Evolutionary conservation across 352 stramenopile species (phyloP).

Genomic region (Phytopythium delawarense): DNA sequence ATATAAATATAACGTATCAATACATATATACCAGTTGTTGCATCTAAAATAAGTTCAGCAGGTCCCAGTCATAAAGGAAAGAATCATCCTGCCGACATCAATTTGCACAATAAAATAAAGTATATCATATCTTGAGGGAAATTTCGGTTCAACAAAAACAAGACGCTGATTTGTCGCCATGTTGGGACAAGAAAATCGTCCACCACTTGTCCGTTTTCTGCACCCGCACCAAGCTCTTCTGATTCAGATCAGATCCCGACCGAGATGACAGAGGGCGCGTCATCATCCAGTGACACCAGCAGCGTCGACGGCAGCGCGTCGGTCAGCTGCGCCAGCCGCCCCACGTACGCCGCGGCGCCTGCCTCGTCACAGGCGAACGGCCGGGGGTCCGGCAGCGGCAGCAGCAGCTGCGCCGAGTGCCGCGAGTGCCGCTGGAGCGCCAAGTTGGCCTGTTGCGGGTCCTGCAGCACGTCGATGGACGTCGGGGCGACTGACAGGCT

Average conservation of each 20-base stretch:
- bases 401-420: constrained; percentile 32
- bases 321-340: constrained; percentile 34
- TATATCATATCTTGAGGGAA: too few relatives aligned
- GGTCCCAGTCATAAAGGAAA: too few relatives aligned
- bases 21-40: too few relatives aligned
- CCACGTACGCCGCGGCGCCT: constrained; percentile 17
- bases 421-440: constrained; percentile 41
- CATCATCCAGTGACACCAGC: constrained; percentile 50
- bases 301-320: constrained; percentile 43
- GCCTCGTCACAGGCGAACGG: not conserved
- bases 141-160: too few relatives aligned
- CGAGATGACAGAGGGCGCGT: constrained; percentile 30
- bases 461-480: not conserved
- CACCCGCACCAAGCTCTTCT: not conserved
- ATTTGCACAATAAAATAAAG: too few relatives aligned
- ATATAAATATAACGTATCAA: too few relatives aligned
- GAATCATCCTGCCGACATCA: too few relatives aligned
- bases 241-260: constrained; percentile 32
- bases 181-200: not conserved
- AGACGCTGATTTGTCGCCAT: not conserved
- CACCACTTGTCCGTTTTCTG: not conserved
- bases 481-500: constrained; percentile 25
- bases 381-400: constrained; percentile 37
- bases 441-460: constrained; percentile 40
- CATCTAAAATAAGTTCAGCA: too few relatives aligned